Evolutionary conservation across 805 yeast genomes (phyloP), one percentile per base, ranked within the genome.

Genomic region (Candida sithepensis): DNA sequence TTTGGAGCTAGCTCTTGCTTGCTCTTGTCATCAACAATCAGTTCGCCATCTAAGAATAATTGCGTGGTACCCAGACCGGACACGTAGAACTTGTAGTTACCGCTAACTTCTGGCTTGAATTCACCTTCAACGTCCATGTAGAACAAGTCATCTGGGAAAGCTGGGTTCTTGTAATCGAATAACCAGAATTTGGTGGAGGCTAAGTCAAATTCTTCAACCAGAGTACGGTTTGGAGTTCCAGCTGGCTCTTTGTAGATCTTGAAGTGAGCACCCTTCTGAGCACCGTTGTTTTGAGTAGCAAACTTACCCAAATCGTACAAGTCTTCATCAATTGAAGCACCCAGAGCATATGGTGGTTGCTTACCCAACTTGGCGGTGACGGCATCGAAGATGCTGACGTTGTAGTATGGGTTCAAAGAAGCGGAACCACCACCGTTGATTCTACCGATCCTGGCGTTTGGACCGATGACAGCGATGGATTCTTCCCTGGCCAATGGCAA

Each of bases 341-440:
- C 78, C 23, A 69, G 43, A 8, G 71, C 54, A 54, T 64, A 72
- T 14, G 38, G 43, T 4, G 61, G 53, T 50, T 55, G 49, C 1
- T 55, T 54, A 3, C 60, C 63, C 5, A 58, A 10, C 40, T 57
- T 57, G 14, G 60, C 52, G 5, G 47, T n/a, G 24, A 58, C 41
- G 22, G 57, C 53, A 3, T 52, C 51, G 18, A 32, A 54, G 4
- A 55, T 50, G n/a, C 50, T 48, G 21, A 51, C 45, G 13, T 48
- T 49, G 32, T 57, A 56, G 42, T 60, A 55, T 10, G 69, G 61
- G 18, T 40, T 48, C 42, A 58, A 41, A 8, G 79, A 67, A 33
- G 85, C 84, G 19, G 84, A 79, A 7, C 86, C 86, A 52, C 86
- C 86, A 48, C 86, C 85, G 21, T 79, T 74, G 50, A 69, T 75